Percentiles rank a stretch among this genome's conserved stretches.
These are phyloP conservation scores for Colletotrichum costaricense DNA, from an alignment of 2,329 filamentous ascomycete genomes.

Conservation along the genomic window DNA sequence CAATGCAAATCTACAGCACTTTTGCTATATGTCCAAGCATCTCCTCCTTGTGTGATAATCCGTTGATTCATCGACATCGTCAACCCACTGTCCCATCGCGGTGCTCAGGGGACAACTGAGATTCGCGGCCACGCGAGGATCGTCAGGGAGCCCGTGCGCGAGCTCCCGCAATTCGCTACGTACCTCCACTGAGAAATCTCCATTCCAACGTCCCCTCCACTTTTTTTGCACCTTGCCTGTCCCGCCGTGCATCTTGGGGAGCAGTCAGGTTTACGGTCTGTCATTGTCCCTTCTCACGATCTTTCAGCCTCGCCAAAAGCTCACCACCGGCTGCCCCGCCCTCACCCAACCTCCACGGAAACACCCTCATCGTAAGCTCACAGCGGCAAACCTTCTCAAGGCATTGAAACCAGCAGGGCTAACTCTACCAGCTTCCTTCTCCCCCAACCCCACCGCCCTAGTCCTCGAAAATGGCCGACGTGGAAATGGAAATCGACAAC, in stretches of 20 bases:
- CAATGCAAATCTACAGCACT: not conserved
- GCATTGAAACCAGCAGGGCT: too few species aligned
- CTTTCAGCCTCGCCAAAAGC: not conserved
- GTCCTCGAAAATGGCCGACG: constrained; percentile 58
- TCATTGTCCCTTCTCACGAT: not conserved
- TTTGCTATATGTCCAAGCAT: not conserved
- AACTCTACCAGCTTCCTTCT: too few species aligned
- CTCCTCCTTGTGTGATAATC: not conserved
- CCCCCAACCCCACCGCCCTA: not conserved
- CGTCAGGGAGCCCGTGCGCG: constrained; percentile 7
- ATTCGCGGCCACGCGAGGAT: not conserved
- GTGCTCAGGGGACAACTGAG: not conserved
- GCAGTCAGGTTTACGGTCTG: not conserved
- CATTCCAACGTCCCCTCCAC: constrained; percentile 11
- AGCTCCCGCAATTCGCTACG: constrained; percentile 16
- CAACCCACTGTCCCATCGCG: not conserved
- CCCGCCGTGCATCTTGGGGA: not conserved
- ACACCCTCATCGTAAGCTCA: not conserved
- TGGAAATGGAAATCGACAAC: constrained; percentile 71
- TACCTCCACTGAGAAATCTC: constrained; percentile 1
- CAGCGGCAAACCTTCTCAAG: too few species aligned
- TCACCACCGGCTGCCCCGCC: not conserved
- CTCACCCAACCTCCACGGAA: too few species aligned
- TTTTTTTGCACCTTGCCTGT: not conserved
- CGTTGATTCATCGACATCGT: too few species aligned